Evolutionary conservation across 331 rosid genomes (phyloP), one percentile per base, ranked within the genome.

Genomic region (Arachis monticola): DNA sequence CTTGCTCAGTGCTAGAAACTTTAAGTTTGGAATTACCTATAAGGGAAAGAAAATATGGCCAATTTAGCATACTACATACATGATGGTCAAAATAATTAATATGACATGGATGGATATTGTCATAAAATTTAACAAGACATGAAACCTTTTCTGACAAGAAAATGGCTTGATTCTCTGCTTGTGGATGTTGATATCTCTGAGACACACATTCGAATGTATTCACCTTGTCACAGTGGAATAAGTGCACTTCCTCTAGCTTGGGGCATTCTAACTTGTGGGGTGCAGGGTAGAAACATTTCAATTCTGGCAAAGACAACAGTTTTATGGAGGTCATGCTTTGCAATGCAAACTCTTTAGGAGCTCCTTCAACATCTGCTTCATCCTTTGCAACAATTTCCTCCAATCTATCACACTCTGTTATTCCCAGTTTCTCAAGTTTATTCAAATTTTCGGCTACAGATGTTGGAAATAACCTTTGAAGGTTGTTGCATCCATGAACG

Each of bases 401-500:
- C 57, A 68, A 38, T n/a, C 38, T n/a, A 14, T 30, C 38, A 31
- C 68, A 72, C 35, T 59, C 2, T 1, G 5, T 0, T n/a, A 60
- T 38, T 2, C 1, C 35, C n/a, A 72, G 59, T 0, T 30, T 8
- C 35, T 46, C 60, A 46, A 60, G 68, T 12, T 59, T 45, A 8
- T 11, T 5, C 5, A 45, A 30, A 60, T 40, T 52, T 60, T 22
- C 12, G 11, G 27, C 64, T 30, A 60, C 27, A 2, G 75, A 60
- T 12, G 57, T 11, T 8, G 81, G 81, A 69, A 68, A 69, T 22
- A 77, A 63, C 9, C 70, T 67, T 60, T 8, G 40, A 11, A 67
- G 60, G 14, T 53, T 1, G 10, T 58, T 11, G 47, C 80, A 76
- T 9, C 1, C 2, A 0, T 46, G 2, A 67, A 58, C 53, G 14